A percentile compares a stretch with the other conserved stretches of the same genome.
These are phyloP conservation scores for Pichia manshurica DNA, from an alignment of 805 yeast genomes.

Conservation along the genomic window DNA sequence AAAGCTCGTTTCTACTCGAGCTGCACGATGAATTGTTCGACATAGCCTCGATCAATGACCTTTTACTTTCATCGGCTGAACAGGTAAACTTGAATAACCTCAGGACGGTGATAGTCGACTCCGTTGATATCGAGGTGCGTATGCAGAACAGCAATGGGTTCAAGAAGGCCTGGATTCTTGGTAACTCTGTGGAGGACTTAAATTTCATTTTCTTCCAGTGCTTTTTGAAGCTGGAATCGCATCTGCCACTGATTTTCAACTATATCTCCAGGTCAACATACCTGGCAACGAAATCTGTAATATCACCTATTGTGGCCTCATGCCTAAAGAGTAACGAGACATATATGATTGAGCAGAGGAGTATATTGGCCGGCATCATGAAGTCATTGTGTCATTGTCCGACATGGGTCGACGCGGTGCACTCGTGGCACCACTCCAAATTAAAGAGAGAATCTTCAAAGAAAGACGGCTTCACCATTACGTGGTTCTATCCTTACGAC, in stretches of 20 bases:
- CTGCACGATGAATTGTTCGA: slow-evolving; percentile 11
- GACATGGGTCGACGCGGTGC: slow-evolving; percentile 6
- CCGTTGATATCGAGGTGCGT: slow-evolving; percentile 7
- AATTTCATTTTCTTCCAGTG: slow-evolving; percentile 25
- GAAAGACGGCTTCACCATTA: slow-evolving; percentile 6
- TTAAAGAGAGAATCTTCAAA: slow-evolving; percentile 8
- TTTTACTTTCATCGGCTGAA: slow-evolving; percentile 10
- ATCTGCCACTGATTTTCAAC: slow-evolving; percentile 28
- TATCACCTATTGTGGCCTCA: slow-evolving; percentile 16
- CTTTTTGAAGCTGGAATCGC: slow-evolving; percentile 20
- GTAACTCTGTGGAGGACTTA: slow-evolving; percentile 17
- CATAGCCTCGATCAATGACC: slow-evolving; percentile 8
- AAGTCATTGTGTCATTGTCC: slow-evolving; percentile 17
- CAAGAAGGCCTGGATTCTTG: neutral
- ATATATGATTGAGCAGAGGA: slow-evolving; percentile 16
- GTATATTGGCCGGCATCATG: slow-evolving; percentile 23
- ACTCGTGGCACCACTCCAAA: slow-evolving; percentile 8
- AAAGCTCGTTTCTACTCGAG: neutral
- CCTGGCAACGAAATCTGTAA: slow-evolving; percentile 14
- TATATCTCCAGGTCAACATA: slow-evolving; percentile 21
- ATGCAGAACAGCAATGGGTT: neutral
- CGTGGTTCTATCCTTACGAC: slow-evolving; percentile 17
- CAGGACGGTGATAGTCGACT: neutral
- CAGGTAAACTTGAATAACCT: slow-evolving; percentile 10
- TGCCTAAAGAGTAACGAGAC: slow-evolving; percentile 18